Evolutionary conservation across 371 early-diverging fungal species (phyloP).

Genomic region (Mortierella sp.): DNA sequence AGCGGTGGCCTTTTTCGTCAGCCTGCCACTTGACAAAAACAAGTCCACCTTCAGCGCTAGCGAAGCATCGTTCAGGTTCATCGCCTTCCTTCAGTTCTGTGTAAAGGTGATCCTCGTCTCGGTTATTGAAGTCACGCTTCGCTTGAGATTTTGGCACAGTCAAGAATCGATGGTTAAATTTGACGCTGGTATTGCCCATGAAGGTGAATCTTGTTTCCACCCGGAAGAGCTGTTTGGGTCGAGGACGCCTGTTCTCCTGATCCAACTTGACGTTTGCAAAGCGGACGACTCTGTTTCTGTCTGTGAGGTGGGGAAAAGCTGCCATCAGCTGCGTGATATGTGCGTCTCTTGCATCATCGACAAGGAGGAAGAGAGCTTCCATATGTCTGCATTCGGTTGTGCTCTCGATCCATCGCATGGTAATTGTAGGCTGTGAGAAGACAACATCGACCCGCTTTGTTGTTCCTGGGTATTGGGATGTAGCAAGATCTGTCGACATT

Average conservation of each 20-base stretch:
- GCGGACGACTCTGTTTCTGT: conserved; percentile 22
- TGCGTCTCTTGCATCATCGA: conserved; percentile 28
- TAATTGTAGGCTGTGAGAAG: conserved; percentile 17
- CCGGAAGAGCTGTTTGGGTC: conserved; percentile 24
- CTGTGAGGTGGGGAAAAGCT: conserved; percentile 15
- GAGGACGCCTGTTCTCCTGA: conserved; percentile 31
- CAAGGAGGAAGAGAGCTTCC: conserved; percentile 35
- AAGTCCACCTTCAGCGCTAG: conserved; percentile 37
- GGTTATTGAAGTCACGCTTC: conserved; percentile 36
- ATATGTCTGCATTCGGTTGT: conserved; percentile 35
- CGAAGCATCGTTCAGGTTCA: conserved; percentile 42
- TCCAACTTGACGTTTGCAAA: conserved; percentile 27
- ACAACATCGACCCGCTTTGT: conserved; percentile 18
- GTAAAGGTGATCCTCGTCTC: conserved; percentile 28
- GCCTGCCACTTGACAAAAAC: conserved; percentile 46
- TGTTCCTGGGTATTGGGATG: conserved; percentile 23
- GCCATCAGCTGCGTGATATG: conserved; percentile 13
- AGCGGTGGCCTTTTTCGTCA: conserved; percentile 40
- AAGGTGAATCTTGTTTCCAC: conserved; percentile 35
- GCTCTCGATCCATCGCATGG: conserved; percentile 30
- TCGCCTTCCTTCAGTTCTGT: conserved; percentile 21
- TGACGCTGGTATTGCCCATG: conserved; percentile 40
- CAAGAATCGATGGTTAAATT: conserved; percentile 37
- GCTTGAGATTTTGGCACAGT: conserved; percentile 45
- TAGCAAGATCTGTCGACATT: conserved; percentile 32